Base-by-base conservation (phyloP, 1,139 yeast species). In the Yamadazyma pseudoaaseri region DNA sequence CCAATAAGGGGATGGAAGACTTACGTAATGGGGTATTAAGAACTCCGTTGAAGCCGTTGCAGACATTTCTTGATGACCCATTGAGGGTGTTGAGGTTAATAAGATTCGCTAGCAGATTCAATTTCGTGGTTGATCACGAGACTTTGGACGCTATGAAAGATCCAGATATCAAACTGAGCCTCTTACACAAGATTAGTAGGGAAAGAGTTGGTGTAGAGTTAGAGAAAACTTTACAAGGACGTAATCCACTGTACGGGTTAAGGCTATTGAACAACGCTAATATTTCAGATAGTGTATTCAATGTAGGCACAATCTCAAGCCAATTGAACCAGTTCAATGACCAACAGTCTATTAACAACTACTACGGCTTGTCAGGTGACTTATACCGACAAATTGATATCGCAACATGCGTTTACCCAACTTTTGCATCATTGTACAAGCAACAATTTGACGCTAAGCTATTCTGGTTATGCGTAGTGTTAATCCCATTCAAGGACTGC, bases 51-150 rank as follows among this genome's bases (percentile, higher is more conserved):
- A 81, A 77, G 11, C 96, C 98, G 2, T 57, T 71, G 29, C 79
- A 83, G 49, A 92, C 99, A 0, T 92, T 92, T 51, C 56, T 81
- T 34, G 98, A 92, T 54, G 99, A 92, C 56, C 99, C 99, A 0
- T 68, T 92, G 40, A 71, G 98, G 39, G 94, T 92, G 2, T 60
- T 92, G 38, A 70, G 99, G 42, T 62, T 92, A 37, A 76, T 92
- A 16, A 64, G 99, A 43, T 92, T 92, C 65, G 94, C 96, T 0
- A 72, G 89, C 29, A 76, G 87, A 35, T 87, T 84, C 51, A 70
- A 79, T 34, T 94, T 90, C 51, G 48, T 50, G 1, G 71, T 92
- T 26, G 95, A 81, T 8, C 47, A 59, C 0, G 73, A 68, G 1
- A 79, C 94, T 0, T 59, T 77, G 25, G 50, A 58, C 2, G 86